A percentile compares a stretch with the other conserved stretches of the same genome.
These are phyloP conservation scores for Sclerotinia nivalis DNA, from an alignment of 2,329 filamentous ascomycete genomes.

Conservation along the genomic window DNA sequence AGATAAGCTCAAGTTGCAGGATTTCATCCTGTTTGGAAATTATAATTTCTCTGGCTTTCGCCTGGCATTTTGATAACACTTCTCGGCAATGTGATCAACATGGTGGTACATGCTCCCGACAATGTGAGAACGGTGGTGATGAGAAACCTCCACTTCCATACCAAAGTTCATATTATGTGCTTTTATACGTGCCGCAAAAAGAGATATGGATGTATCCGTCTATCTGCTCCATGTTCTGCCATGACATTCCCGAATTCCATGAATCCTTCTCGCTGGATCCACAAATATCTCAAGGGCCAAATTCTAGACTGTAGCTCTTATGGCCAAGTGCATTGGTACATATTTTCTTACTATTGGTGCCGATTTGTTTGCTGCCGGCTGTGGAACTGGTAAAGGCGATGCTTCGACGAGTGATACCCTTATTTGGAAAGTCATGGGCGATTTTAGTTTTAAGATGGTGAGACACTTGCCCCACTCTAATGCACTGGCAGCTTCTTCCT, in stretches of 20 bases:
- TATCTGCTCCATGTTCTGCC: not conserved
- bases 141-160: constrained; percentile 55
- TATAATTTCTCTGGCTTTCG: constrained; percentile 74
- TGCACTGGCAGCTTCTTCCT: not conserved
- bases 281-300: not conserved
- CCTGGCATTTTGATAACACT: constrained; percentile 72
- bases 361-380: not conserved
- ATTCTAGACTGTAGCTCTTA: not conserved
- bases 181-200: not conserved
- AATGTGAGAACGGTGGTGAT: constrained; percentile 71
- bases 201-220: not conserved
- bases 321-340: not conserved
- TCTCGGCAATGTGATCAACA: constrained; percentile 68
- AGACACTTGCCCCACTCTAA: not conserved
- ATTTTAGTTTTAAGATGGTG: too few species aligned
- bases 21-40: constrained; percentile 46
- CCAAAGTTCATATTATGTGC: not conserved
- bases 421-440: not conserved
- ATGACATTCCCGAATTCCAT: not conserved
- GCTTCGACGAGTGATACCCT: not conserved
- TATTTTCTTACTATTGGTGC: not conserved
- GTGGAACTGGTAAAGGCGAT: not conserved
- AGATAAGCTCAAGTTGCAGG: not conserved
- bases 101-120: constrained; percentile 71
- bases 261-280: not conserved